phyloP scores from a whole-genome alignment of 1,284 basidiomycete genomes.

The Ceratobasidium sp. region DNA sequence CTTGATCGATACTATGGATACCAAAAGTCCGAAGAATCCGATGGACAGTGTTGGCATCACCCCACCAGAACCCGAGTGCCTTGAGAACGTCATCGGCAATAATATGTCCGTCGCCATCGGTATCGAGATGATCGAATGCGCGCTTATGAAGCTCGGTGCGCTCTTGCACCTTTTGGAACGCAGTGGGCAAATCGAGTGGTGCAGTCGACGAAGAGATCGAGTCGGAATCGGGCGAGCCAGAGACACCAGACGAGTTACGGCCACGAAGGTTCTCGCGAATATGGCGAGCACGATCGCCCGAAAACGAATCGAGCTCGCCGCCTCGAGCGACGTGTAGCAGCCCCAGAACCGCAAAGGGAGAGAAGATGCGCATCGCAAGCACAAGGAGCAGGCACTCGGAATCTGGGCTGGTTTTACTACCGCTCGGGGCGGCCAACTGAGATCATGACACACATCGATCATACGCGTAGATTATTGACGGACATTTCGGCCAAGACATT shows the following conservation, averaged over 20 bases:
- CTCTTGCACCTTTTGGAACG: background rate
- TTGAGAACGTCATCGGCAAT: background rate
- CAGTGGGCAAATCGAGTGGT: background rate
- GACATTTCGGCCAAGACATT: background rate
- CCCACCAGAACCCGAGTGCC: constrained; percentile 1
- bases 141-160: background rate
- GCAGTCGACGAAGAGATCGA: background rate
- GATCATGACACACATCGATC: background rate
- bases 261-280: background rate
- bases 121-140: background rate
- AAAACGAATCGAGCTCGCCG: constrained; percentile 3
- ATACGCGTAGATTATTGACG: background rate
- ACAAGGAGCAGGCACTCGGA: no score
- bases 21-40: constrained; percentile 12
- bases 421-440: background rate
- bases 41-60: background rate
- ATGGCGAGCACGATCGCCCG: constrained; percentile 3
- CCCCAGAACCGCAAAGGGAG: constrained; percentile 2
- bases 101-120: constrained; percentile 2
- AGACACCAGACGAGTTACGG: background rate
- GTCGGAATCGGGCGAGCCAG: background rate
- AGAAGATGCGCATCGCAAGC: constrained; percentile 6
- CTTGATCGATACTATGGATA: background rate
- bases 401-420: no score
- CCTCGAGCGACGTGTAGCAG: constrained; percentile 6